A percentile compares a stretch with the other conserved stretches of the same genome.
Conservation (phyloP, 2,329 filamentous ascomycete species). For the Xylariaceae sp. region DNA sequence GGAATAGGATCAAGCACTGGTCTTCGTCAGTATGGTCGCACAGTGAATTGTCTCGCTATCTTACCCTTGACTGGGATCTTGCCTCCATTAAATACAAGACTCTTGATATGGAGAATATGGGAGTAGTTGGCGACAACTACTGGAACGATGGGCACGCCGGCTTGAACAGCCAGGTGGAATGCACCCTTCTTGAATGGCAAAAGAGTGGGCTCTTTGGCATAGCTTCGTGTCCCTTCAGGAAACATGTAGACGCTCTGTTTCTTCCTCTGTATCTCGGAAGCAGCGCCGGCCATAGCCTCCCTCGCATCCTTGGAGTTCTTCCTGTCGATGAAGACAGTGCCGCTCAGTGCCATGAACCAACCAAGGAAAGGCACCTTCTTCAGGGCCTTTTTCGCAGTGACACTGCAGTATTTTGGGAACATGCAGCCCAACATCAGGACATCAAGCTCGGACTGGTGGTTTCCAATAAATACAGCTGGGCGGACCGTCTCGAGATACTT, state of each 20-base stretch:
- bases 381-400: slow-evolving; percentile 87
- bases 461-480: slow-evolving; percentile 87
- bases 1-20: slow-evolving; percentile 77
- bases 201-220: slow-evolving; percentile 75
- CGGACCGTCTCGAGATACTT: slow-evolving; percentile 62
- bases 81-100: slow-evolving; percentile 63
- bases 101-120: slow-evolving; percentile 65
- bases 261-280: slow-evolving; percentile 70
- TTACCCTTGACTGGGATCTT: slow-evolving; percentile 73
- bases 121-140: slow-evolving; percentile 79
- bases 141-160: slow-evolving; percentile 88
- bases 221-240: slow-evolving; percentile 89
- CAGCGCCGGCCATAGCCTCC: slow-evolving; percentile 80
- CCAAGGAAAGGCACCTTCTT: slow-evolving; percentile 80
- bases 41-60: slow-evolving; percentile 17
- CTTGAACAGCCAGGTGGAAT: slow-evolving; percentile 93
- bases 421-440: slow-evolving; percentile 85
- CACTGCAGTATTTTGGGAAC: slow-evolving; percentile 87
- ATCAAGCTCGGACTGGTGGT: slow-evolving; percentile 96
- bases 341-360: slow-evolving; percentile 89
- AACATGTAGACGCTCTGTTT: slow-evolving; percentile 82
- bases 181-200: slow-evolving; percentile 99
- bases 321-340: slow-evolving; percentile 93
- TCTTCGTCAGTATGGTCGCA: slow-evolving; percentile 7
- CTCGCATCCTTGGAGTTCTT: slow-evolving; percentile 79